phyloP scores from a whole-genome alignment of 2,329 filamentous ascomycete species.

The Chaetomium olivaceum region DNA sequence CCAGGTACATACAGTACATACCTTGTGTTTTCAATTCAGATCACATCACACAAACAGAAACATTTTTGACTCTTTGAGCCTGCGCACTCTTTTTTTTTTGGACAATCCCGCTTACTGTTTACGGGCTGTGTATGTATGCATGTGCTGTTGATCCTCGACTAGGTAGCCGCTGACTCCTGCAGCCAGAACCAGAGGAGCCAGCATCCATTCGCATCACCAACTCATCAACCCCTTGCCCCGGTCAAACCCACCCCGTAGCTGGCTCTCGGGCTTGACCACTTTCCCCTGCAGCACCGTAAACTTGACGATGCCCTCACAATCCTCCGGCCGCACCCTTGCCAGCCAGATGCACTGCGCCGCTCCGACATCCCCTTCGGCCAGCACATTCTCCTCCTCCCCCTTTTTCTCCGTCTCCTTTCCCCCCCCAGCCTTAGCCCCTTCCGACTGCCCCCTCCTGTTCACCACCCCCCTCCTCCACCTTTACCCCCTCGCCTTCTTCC shows the following conservation, averaged over 20 bases:
- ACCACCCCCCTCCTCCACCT: slow-evolving; percentile 38
- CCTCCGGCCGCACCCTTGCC: slow-evolving; percentile 78
- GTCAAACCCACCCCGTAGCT: slow-evolving; percentile 90
- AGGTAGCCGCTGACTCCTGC: background rate
- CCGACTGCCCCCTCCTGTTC: slow-evolving; percentile 19
- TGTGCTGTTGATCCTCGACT: background rate
- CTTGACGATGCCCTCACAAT: slow-evolving; percentile 87
- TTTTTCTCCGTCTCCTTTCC: slow-evolving; percentile 7
- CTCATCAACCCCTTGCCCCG: slow-evolving; percentile 76
- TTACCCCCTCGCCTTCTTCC: slow-evolving; percentile 43
- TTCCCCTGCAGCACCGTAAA: slow-evolving; percentile 93
- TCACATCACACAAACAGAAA: background rate
- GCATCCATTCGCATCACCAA: slow-evolving; percentile 63
- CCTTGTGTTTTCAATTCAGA: background rate
- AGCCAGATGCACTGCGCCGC: slow-evolving; percentile 93
- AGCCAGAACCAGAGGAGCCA: background rate
- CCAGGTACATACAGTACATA: too few relatives aligned
- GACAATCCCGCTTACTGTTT: background rate
- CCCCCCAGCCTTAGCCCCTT: too few relatives aligned
- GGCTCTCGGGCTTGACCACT: slow-evolving; percentile 82
- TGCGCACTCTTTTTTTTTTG: background rate
- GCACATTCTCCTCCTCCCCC: slow-evolving; percentile 24
- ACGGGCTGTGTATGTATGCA: background rate
- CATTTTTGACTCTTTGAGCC: background rate
- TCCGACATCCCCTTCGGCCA: slow-evolving; percentile 50